Evolutionary conservation across 495 filamentous ascomycete species (phyloP).

Genomic region (Coniosporium apollinis): DNA sequence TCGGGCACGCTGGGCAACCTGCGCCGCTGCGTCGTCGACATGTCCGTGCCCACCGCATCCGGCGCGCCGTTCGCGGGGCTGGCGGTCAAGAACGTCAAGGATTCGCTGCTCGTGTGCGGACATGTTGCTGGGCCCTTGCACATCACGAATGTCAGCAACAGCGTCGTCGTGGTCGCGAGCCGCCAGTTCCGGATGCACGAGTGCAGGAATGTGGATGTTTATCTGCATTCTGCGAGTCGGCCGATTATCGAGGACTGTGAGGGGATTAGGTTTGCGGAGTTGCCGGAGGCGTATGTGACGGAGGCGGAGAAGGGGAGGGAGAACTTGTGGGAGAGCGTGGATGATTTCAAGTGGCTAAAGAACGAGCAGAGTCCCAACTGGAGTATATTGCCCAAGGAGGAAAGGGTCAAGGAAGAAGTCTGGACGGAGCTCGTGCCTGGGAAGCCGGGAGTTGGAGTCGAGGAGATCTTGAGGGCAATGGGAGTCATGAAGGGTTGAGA

Average conservation of each 20-base stretch:
- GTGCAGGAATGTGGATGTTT: slow-evolving; percentile 61
- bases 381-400: slow-evolving; percentile 44
- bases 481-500: too few species aligned
- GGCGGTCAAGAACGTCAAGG: slow-evolving; percentile 48
- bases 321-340: slow-evolving; percentile 70
- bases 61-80: slow-evolving; percentile 57
- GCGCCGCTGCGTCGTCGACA: slow-evolving; percentile 57
- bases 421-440: slow-evolving; percentile 59
- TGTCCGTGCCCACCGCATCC: slow-evolving; percentile 46
- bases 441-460: slow-evolving; percentile 40
- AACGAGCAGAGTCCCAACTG: slow-evolving; percentile 77
- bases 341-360: slow-evolving; percentile 97
- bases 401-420: slow-evolving; percentile 42
- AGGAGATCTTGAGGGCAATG: slow-evolving; percentile 46
- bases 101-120: slow-evolving; percentile 58
- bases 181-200: slow-evolving; percentile 86
- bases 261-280: slow-evolving; percentile 58
- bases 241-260: slow-evolving; percentile 89
- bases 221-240: slow-evolving; percentile 61
- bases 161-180: slow-evolving; percentile 56
- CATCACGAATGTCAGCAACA: slow-evolving; percentile 56
- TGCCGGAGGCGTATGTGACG: slow-evolving; percentile 48
- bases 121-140: slow-evolving; percentile 65
- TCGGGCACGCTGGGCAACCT: slow-evolving; percentile 61
- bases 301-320: neutral